A percentile compares a stretch with the other conserved stretches of the same genome.
phyloP scores from a whole-genome alignment of 2,329 filamentous ascomycete genomes.

The Mycosphaerelloides madeirae region DNA sequence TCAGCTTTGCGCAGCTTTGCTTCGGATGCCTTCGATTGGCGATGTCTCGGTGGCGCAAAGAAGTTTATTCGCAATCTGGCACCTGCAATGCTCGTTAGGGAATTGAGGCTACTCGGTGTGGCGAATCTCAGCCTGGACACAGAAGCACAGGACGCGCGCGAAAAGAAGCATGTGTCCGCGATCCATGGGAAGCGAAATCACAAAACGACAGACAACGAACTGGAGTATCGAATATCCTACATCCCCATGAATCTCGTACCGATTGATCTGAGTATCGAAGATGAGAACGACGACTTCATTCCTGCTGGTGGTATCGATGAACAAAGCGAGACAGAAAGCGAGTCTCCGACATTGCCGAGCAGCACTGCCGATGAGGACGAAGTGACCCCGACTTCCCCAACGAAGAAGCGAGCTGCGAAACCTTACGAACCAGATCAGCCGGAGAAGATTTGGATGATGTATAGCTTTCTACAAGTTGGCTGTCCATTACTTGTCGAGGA shows the following conservation, averaged over 20 bases:
- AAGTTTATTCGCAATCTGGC: slow-evolving; percentile 80
- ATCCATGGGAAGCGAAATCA: slow-evolving; percentile 67
- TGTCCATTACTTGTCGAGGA: slow-evolving; percentile 61
- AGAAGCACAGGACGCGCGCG: slow-evolving; percentile 42
- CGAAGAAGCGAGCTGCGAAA: slow-evolving; percentile 42
- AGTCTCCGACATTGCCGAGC: slow-evolving; percentile 15
- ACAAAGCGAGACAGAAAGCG: slow-evolving; percentile 30
- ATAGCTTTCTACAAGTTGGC: slow-evolving; percentile 59
- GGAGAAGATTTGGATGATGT: slow-evolving; percentile 65
- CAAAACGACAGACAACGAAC: slow-evolving; percentile 66
- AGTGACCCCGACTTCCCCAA: slow-evolving; percentile 34
- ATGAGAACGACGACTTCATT: slow-evolving; percentile 54
- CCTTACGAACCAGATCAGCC: slow-evolving; percentile 62
- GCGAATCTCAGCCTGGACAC: slow-evolving; percentile 20
- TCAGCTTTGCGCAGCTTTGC: slow-evolving; percentile 67
- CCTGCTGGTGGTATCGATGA: slow-evolving; percentile 33
- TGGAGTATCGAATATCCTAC: slow-evolving; percentile 75
- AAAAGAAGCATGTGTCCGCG: slow-evolving; percentile 55
- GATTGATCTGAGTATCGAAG: slow-evolving; percentile 70
- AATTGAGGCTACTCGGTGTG: slow-evolving; percentile 40
- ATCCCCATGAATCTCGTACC: slow-evolving; percentile 71
- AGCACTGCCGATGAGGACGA: slow-evolving; percentile 21
- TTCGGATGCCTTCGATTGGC: slow-evolving; percentile 81
- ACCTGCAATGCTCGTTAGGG: slow-evolving; percentile 66
- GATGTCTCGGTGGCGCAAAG: slow-evolving; percentile 67